Evolutionary conservation across 2,329 filamentous ascomycete species (phyloP).

Genomic region (Graphiopsis chlorocephala): DNA sequence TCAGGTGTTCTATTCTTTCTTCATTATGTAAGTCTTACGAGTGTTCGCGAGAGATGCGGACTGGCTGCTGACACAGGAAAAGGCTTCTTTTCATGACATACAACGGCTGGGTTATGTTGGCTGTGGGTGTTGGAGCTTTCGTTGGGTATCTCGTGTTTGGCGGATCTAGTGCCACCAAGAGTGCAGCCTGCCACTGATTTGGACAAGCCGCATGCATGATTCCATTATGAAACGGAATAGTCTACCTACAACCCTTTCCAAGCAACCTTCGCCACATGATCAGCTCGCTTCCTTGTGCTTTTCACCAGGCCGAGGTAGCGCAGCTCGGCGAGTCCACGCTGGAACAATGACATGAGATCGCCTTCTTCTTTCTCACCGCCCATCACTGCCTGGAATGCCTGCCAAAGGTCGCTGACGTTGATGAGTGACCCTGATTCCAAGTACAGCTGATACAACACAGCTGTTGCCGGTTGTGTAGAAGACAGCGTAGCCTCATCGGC

Average conservation of each 20-base stretch:
- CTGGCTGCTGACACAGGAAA: neutral
- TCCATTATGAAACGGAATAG: neutral
- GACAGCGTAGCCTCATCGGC: conserved; percentile 49
- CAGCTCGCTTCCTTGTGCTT: conserved; percentile 82
- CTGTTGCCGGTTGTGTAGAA: conserved; percentile 65
- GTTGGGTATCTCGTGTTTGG: conserved; percentile 84
- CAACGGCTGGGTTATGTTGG: conserved; percentile 95
- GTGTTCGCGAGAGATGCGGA: too few relatives aligned
- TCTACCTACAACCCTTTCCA: conserved; percentile 68
- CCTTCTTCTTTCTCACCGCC: conserved; percentile 44
- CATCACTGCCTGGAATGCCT: conserved; percentile 67
- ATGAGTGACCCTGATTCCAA: conserved; percentile 72
- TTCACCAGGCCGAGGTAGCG: conserved; percentile 84
- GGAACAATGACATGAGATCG: conserved; percentile 65
- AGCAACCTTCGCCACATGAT: conserved; percentile 81
- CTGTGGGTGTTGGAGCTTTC: conserved; percentile 84
- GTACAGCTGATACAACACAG: conserved; percentile 76
- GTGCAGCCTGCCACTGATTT: conserved; percentile 81
- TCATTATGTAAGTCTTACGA: conserved; percentile 81
- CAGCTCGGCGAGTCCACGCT: conserved; percentile 79
- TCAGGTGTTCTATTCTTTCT: conserved; percentile 98
- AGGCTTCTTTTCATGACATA: conserved; percentile 99
- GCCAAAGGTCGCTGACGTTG: conserved; percentile 77
- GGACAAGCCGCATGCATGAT: neutral
- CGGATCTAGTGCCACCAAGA: conserved; percentile 69